Evolutionary conservation across 306 rosid genomes (phyloP), one percentile per base, ranked within the genome.

Genomic region (Potentilla sterilis): DNA sequence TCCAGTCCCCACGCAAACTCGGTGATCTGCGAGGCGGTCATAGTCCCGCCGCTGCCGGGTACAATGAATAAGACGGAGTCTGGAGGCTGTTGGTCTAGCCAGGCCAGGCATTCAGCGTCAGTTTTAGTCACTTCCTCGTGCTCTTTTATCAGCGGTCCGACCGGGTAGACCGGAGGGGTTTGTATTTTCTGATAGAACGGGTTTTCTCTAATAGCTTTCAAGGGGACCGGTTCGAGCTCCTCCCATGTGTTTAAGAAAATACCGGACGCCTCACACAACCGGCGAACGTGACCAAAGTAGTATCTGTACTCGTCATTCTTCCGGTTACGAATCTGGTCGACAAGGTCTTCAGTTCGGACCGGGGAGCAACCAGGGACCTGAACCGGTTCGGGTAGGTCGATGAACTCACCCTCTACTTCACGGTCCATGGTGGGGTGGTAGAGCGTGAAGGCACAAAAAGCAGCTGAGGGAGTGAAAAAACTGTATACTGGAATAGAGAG

Each of bases 1-100:
- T 85, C 92, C 5, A 85, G 5, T 0, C 92, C 89, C 85, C 77
- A 83, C 0, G 86, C 89, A 18, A 88, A 35, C 82, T 88, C 92
- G 0, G 40, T 57, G 54, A 57, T 40, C 7, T 88, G 92, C 38
- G 77, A 73, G 0, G 19, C 12, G 0, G 75, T 68, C 1, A 83
- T 9, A 21, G 78, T 77, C 0, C 92, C 89, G 0, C 86, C 89
- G 1, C 92, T 83, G 0, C 89, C 88, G 7, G 80, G 67, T 0
- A 84, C 63, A 4, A 88, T 48, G 24, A 61, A 80, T 16, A 85
- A 21, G 16, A 88, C 92, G 6, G 89, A 85, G 1, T 73, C 69
- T 0, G 70, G 12, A 3, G 89, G 79, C 51, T 88, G 86, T 15
- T 67, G 52, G 34, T 88, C 86, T 0, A 88, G 88, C 92, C 89